phyloP scores from a whole-genome alignment of 228 moss, liverwort and hornwort species.

The Sphagnum magellanicum region DNA sequence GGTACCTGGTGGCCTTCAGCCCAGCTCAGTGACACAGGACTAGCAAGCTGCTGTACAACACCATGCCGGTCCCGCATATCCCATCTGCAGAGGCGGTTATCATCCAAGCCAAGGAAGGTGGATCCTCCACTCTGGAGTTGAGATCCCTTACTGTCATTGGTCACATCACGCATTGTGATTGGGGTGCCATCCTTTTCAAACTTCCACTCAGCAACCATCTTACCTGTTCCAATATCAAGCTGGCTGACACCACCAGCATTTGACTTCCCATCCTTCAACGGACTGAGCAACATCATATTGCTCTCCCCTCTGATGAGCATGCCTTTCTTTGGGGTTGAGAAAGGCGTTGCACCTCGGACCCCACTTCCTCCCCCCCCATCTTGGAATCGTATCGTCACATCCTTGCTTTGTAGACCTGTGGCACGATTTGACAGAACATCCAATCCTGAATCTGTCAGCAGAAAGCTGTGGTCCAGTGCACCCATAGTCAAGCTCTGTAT shows the following conservation, averaged over 20 bases:
- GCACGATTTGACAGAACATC: conserved; percentile 67
- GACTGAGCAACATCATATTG: conserved; percentile 90
- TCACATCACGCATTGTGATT: conserved; percentile 78
- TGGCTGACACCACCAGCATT: conserved; percentile 79
- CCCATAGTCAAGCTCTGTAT: conserved; percentile 90
- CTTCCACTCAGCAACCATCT: conserved; percentile 88
- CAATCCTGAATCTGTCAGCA: conserved; percentile 79
- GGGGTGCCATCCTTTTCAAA: conserved; percentile 91
- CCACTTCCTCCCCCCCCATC: conserved; percentile 29
- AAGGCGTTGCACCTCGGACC: conserved; percentile 24
- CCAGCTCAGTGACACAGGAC: conserved; percentile 68
- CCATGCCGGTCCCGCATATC: conserved; percentile 88
- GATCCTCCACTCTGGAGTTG: conserved; percentile 50
- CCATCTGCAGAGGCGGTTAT: conserved; percentile 86
- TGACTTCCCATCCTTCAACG: conserved; percentile 43
- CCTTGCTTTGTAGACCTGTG: conserved; percentile 61
- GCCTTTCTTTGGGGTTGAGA: conserved; percentile 85
- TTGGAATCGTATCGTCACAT: conserved; percentile 46
- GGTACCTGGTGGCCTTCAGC: conserved; percentile 74
- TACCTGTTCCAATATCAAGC: conserved; percentile 78
- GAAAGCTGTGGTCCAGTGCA: conserved; percentile 74
- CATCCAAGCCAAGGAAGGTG: conserved; percentile 88
- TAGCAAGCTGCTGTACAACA: conserved; percentile 85
- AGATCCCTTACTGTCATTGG: conserved; percentile 84
- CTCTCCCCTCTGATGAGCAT: conserved; percentile 87